Conservation (phyloP, 2,329 filamentous ascomycete genomes). For the Fusarium coffeatum region DNA sequence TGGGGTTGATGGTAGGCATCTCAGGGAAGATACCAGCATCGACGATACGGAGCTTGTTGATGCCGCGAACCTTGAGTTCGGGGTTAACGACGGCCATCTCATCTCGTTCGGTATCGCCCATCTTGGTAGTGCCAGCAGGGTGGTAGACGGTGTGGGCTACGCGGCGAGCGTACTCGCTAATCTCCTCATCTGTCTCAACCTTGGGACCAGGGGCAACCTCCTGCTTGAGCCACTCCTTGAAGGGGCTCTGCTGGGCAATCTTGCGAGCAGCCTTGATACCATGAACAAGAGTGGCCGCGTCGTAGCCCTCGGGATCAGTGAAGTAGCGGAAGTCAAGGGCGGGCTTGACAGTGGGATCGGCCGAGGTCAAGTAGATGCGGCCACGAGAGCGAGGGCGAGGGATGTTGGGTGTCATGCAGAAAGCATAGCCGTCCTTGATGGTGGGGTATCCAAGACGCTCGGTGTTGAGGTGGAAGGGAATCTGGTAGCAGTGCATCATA, state of each 20-base stretch:
- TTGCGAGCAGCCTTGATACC: conserved; percentile 82
- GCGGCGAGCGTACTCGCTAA: conserved; percentile 83
- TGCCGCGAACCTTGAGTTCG: conserved; percentile 75
- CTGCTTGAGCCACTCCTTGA: conserved; percentile 84
- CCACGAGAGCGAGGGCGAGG: conserved; percentile 83
- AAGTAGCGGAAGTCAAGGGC: conserved; percentile 91
- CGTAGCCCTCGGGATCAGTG: conserved; percentile 86
- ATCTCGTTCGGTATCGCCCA: conserved; percentile 79
- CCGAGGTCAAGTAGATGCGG: conserved; percentile 79
- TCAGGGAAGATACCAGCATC: conserved; percentile 91
- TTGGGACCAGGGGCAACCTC: conserved; percentile 83
- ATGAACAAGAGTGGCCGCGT: conserved; percentile 82
- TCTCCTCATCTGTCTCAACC: conserved; percentile 80
- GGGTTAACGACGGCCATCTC: conserved; percentile 82
- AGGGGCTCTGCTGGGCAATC: conserved; percentile 79
- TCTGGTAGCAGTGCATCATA: conserved; percentile 98
- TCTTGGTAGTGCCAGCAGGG: conserved; percentile 89
- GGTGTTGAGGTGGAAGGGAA: conserved; percentile 91
- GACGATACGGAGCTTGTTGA: conserved; percentile 81
- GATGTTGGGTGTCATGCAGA: conserved; percentile 95
- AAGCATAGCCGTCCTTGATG: conserved; percentile 77
- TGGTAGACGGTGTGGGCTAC: conserved; percentile 92
- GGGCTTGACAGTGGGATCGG: conserved; percentile 81
- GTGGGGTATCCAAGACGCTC: conserved; percentile 77
- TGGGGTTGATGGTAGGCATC: conserved; percentile 88